Conservation (phyloP, 208 protist genomes). For the Crithidia bombi region DNA sequence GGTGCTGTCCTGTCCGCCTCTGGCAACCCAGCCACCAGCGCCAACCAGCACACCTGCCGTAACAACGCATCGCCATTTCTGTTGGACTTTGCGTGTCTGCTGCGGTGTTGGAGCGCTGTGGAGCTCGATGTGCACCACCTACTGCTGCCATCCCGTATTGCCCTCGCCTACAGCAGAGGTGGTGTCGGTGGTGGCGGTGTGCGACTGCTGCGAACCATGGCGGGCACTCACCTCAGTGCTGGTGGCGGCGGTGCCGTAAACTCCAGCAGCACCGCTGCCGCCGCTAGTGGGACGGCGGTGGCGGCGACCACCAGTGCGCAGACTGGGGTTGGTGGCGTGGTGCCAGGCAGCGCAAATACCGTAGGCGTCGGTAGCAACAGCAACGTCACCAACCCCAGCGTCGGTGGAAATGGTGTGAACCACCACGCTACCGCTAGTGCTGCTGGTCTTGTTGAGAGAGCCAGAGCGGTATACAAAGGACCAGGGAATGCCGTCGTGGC, state of each 20-base stretch:
- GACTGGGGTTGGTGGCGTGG: too few relatives aligned
- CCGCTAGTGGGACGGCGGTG: neutral
- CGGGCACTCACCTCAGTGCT: constrained; percentile 16
- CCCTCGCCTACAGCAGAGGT: constrained; percentile 21
- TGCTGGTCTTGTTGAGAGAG: too few relatives aligned
- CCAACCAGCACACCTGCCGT: neutral
- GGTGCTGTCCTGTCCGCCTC: neutral
- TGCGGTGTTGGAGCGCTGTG: constrained; percentile 27
- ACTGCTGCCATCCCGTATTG: constrained; percentile 23
- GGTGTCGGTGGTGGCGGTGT: constrained; percentile 13
- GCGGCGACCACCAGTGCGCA: neutral
- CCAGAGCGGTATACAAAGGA: neutral
- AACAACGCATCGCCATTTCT: constrained; percentile 22
- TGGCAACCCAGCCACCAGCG: neutral
- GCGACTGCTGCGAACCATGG: constrained; percentile 18
- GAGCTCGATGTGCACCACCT: constrained; percentile 38
- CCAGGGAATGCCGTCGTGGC: neutral
- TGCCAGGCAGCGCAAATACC: neutral
- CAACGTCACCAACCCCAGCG: too few relatives aligned
- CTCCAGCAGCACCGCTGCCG: neutral
- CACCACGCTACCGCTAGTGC: neutral
- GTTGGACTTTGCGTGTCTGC: constrained; percentile 30
- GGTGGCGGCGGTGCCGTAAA: constrained; percentile 9
- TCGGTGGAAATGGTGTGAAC: neutral
- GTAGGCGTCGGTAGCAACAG: neutral